Evolutionary conservation across 2,329 filamentous ascomycete genomes (phyloP).

Genomic region (Paecilomyces variotii): DNA sequence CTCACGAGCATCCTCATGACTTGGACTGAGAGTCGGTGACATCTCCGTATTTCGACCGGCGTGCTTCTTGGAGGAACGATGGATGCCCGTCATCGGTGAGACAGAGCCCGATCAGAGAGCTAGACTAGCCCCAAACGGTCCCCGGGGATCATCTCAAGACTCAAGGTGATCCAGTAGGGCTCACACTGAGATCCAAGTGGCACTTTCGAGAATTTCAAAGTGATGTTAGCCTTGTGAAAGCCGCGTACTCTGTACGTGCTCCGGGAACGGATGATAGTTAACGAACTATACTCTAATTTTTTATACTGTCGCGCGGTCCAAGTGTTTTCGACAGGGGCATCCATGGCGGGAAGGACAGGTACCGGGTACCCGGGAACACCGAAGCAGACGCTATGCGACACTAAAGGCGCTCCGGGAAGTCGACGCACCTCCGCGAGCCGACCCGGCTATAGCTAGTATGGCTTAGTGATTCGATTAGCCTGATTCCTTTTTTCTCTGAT

Average conservation of each 20-base stretch:
- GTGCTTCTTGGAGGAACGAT: background rate
- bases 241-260: background rate
- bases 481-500: background rate
- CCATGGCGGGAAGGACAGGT: background rate
- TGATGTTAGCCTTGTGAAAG: background rate
- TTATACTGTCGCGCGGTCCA: background rate
- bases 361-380: background rate
- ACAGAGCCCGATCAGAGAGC: background rate
- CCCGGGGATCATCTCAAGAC: background rate
- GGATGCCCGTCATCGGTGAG: background rate
- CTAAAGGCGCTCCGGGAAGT: background rate
- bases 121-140: background rate
- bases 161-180: background rate
- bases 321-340: background rate
- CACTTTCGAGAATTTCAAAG: background rate
- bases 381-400: background rate
- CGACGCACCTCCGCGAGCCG: background rate
- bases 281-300: background rate
- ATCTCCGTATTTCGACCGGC: background rate
- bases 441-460: background rate
- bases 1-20: background rate
- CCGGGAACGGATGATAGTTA: background rate
- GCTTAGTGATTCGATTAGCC: background rate
- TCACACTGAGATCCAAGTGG: background rate
- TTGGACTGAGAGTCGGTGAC: background rate